A percentile compares a stretch with the other conserved stretches of the same genome.
Evolutionary conservation across 306 rosid species (phyloP).

Genomic region (Hippophae gyantsensis): DNA sequence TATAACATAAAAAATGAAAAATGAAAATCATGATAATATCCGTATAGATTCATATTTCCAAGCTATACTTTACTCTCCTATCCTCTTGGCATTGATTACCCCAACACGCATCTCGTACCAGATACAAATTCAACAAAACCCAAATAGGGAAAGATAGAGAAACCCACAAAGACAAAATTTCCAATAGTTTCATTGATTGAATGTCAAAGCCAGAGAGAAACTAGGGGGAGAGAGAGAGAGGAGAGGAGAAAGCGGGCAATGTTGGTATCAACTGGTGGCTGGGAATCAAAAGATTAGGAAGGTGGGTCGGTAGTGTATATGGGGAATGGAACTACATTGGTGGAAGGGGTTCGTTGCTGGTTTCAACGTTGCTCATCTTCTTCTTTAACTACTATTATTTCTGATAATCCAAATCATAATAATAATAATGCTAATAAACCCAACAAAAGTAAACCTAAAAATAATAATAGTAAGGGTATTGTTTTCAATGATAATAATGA

Average conservation of each 20-base stretch:
- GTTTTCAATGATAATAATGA: background rate
- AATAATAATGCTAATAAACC: background rate
- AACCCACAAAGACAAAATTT: background rate
- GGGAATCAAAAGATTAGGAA: constrained; percentile 18
- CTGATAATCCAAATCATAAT: constrained; percentile 8
- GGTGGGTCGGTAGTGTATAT: constrained; percentile 14
- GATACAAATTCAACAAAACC: background rate
- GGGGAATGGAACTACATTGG: constrained; percentile 52
- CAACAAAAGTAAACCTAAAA: background rate
- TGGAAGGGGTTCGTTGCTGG: constrained; percentile 61
- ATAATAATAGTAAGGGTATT: background rate
- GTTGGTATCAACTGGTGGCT: constrained; percentile 39
- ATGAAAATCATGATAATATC: too few relatives aligned
- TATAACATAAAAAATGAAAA: too few relatives aligned
- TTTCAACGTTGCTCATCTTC: constrained; percentile 36
- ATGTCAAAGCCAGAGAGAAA: constrained; percentile 2
- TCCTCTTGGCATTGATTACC: too few relatives aligned
- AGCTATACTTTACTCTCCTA: too few relatives aligned
- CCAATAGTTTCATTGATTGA: background rate
- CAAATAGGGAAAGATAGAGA: background rate
- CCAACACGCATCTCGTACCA: too few relatives aligned
- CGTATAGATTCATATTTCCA: too few relatives aligned
- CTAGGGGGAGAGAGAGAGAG: background rate
- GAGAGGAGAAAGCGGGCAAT: constrained; percentile 25
- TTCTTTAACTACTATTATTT: constrained; percentile 5